phyloP scores from a whole-genome alignment of 768 basidiomycete genomes.

The Xerocomellus dryophilus region DNA sequence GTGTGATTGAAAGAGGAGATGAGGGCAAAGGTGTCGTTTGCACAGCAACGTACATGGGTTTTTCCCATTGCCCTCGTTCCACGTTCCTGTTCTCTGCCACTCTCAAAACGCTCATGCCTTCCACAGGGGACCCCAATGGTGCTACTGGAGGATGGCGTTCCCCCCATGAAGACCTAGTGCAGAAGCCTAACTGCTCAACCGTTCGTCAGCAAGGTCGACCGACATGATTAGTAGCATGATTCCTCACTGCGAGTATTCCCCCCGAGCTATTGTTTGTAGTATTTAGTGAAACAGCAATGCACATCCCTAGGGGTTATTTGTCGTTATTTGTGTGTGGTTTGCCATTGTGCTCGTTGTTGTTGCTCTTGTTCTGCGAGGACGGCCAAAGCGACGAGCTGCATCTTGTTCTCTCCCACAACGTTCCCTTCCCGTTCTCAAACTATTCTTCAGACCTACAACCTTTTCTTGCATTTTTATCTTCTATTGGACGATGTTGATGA shows the following conservation, averaged over 20 bases:
- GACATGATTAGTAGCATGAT: no score
- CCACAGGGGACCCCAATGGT: no score
- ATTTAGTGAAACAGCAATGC: no score
- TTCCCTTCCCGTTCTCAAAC: constrained; percentile 11
- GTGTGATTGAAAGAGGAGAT: constrained; percentile 57
- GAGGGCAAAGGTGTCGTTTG: no score
- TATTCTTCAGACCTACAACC: neutral
- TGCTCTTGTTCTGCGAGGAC: constrained; percentile 13
- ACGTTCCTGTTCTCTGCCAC: constrained; percentile 46
- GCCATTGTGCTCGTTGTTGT: constrained; percentile 13
- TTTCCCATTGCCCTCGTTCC: constrained; percentile 55
- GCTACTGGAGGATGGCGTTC: neutral
- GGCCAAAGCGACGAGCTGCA: constrained; percentile 8
- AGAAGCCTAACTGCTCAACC: no score
- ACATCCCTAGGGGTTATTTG: constrained; percentile 8
- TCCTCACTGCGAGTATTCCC: no score
- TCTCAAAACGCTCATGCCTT: constrained; percentile 26
- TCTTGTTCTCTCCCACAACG: constrained; percentile 22
- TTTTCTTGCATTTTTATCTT: neutral
- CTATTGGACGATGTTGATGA: constrained; percentile 28
- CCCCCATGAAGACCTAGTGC: no score
- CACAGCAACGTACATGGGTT: no score
- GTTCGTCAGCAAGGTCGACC: no score
- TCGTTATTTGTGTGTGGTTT: constrained; percentile 16
- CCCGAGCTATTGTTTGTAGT: no score